Conservation (phyloP, 179 eudicot species). For the Spinacia oleracea region DNA sequence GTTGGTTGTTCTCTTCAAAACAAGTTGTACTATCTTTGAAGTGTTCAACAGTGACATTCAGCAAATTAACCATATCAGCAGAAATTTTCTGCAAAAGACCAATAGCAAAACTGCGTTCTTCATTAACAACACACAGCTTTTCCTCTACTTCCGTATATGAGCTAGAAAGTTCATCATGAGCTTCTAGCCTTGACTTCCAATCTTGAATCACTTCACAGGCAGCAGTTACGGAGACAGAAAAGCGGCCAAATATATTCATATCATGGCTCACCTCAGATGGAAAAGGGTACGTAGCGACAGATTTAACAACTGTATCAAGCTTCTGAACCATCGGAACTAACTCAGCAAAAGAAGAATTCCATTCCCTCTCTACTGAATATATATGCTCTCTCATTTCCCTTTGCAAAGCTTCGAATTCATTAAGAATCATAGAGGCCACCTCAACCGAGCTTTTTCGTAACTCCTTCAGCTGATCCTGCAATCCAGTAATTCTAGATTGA, state of each 20-base stretch:
- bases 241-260: constrained; percentile 36
- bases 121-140: constrained; percentile 39
- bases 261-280: constrained; percentile 21
- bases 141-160: constrained; percentile 39
- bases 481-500: constrained; percentile 40
- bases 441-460: constrained; percentile 43
- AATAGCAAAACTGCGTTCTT: constrained; percentile 42
- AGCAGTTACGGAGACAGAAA: constrained; percentile 50
- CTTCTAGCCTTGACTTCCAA: constrained; percentile 51
- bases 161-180: constrained; percentile 39
- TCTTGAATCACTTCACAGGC: constrained; percentile 60
- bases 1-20: constrained; percentile 24
- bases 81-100: constrained; percentile 50
- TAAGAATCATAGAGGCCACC: constrained; percentile 39
- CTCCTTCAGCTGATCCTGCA: constrained; percentile 58
- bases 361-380: constrained; percentile 42
- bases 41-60: constrained; percentile 35
- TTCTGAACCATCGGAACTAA: constrained; percentile 52
- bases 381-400: constrained; percentile 48
- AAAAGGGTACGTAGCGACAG: constrained; percentile 24
- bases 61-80: constrained; percentile 47
- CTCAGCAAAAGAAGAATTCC: constrained; percentile 43
- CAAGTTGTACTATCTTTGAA: constrained; percentile 35
- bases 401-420: constrained; percentile 52
- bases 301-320: constrained; percentile 45